These are phyloP conservation scores for Boletales sp. DNA, from an alignment of 768 basidiomycete genomes.

Conservation along the genomic window DNA sequence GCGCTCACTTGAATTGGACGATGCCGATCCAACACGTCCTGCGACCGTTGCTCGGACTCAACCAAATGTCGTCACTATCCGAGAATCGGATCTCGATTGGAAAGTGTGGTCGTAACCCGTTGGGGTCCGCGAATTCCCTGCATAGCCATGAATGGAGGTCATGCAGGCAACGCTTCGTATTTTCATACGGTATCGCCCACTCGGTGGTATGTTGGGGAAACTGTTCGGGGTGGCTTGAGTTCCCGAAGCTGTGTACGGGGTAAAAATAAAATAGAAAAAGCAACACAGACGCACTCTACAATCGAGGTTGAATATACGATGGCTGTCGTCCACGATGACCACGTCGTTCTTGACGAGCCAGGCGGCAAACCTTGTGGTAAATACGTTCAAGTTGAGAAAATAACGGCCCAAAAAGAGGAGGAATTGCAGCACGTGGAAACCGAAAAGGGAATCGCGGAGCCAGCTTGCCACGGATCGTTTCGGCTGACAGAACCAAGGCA, in stretches of 20 bases:
- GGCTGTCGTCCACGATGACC: slow-evolving; percentile 70
- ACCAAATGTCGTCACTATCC: slow-evolving; percentile 87
- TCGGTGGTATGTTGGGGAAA: slow-evolving; percentile 93
- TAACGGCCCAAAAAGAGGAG: slow-evolving; percentile 76
- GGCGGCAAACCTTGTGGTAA: slow-evolving; percentile 58
- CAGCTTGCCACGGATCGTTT: slow-evolving; percentile 51
- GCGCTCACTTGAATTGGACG: slow-evolving; percentile 87
- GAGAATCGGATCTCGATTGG: slow-evolving; percentile 92
- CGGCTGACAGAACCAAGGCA: slow-evolving; percentile 37
- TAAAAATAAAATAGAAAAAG: neutral
- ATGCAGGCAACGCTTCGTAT: slow-evolving; percentile 61
- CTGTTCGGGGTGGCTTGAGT: slow-evolving; percentile 36
- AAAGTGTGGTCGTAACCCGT: slow-evolving; percentile 85
- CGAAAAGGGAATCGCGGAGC: slow-evolving; percentile 70
- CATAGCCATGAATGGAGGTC: slow-evolving; percentile 73
- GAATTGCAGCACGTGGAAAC: slow-evolving; percentile 79
- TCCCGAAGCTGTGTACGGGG: neutral
- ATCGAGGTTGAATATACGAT: slow-evolving; percentile 89
- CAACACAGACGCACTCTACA: slow-evolving; percentile 62
- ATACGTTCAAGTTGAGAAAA: slow-evolving; percentile 57
- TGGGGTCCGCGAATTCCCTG: slow-evolving; percentile 57
- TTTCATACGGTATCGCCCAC: slow-evolving; percentile 81
- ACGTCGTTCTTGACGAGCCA: slow-evolving; percentile 61
- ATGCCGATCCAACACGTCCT: slow-evolving; percentile 94
- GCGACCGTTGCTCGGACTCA: slow-evolving; percentile 81